phyloP scores from a whole-genome alignment of 78 protist species.

The Tieghemostelium lacteum region DNA sequence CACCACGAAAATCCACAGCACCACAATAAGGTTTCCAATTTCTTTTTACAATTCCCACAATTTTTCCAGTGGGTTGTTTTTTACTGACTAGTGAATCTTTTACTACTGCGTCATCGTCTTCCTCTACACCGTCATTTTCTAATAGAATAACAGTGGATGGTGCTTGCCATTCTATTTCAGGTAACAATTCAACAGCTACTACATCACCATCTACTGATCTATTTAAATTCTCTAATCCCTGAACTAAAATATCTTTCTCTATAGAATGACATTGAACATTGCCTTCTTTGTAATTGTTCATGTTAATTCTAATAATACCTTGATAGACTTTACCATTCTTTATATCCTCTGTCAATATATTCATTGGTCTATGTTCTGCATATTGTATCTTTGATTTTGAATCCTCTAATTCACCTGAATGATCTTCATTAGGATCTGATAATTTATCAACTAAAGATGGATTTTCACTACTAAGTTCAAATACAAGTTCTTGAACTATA shows the following conservation, averaged over 20 bases:
- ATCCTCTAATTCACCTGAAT: not conserved
- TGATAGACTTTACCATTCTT: constrained; percentile 56
- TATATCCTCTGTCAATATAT: constrained; percentile 30
- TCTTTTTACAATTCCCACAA: constrained; percentile 85
- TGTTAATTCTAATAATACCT: constrained; percentile 68
- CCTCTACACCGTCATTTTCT: constrained; percentile 57
- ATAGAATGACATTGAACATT: constrained; percentile 15
- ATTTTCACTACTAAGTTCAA: constrained; percentile 34
- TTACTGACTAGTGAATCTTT: constrained; percentile 2
- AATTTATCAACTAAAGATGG: constrained; percentile 75
- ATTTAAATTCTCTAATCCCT: constrained; percentile 74
- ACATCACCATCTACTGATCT: constrained; percentile 84
- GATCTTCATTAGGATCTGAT: constrained; percentile 60
- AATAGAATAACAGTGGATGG: constrained; percentile 54
- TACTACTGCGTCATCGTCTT: constrained; percentile 58
- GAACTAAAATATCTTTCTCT: constrained; percentile 70
- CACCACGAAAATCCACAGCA: constrained; percentile 35
- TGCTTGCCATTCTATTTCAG: constrained; percentile 32
- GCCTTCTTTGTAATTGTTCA: constrained; percentile 56
- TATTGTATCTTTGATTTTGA: constrained; percentile 9
- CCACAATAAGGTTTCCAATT: constrained; percentile 89
- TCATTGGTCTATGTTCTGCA: constrained; percentile 26
- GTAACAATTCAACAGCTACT: constrained; percentile 76
- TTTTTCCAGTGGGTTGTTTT: constrained; percentile 51
- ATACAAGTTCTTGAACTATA: constrained; percentile 49